A percentile compares a stretch with the other conserved stretches of the same genome.
Evolutionary conservation across 2,329 filamentous ascomycete species (phyloP).

Genomic region (Paraphoma chrysanthemicola): DNA sequence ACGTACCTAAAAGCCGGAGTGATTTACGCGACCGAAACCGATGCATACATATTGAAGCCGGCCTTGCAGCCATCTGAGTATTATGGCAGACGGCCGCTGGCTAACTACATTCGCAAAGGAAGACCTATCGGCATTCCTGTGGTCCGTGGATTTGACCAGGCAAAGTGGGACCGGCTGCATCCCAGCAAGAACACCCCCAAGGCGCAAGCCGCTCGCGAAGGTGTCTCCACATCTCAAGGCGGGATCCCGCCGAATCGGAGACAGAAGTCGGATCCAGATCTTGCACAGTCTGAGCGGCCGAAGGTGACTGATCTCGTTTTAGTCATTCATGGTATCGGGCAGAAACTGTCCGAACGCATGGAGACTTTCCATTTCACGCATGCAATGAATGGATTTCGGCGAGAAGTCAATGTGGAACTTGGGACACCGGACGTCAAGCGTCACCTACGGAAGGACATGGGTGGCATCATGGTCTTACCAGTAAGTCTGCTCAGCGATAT

Average conservation of each 20-base stretch:
- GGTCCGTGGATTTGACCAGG: slow-evolving; percentile 85
- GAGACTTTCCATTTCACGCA: slow-evolving; percentile 98
- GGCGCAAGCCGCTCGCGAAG: slow-evolving; percentile 52
- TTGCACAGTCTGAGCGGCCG: slow-evolving; percentile 69
- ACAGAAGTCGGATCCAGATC: slow-evolving; percentile 60
- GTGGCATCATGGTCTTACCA: slow-evolving; percentile 91
- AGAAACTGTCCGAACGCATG: slow-evolving; percentile 92
- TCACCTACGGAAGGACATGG: slow-evolving; percentile 77
- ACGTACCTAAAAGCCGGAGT: slow-evolving; percentile 80
- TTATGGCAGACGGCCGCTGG: slow-evolving; percentile 80
- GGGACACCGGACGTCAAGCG: slow-evolving; percentile 75
- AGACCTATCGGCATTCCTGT: slow-evolving; percentile 83
- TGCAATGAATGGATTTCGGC: slow-evolving; percentile 87
- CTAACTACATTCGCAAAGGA: slow-evolving; percentile 81
- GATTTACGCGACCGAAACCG: slow-evolving; percentile 78
- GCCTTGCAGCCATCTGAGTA: slow-evolving; percentile 84
- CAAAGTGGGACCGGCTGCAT: slow-evolving; percentile 77
- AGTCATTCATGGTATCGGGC: slow-evolving; percentile 93
- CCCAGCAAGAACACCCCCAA: slow-evolving; percentile 55
- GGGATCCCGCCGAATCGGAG: slow-evolving; percentile 50
- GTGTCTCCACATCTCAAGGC: slow-evolving; percentile 53
- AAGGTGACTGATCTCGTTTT: slow-evolving; percentile 87
- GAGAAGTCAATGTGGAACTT: slow-evolving; percentile 85
- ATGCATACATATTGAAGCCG: slow-evolving; percentile 86
- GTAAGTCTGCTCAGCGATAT: slow-evolving; percentile 32